Evolutionary conservation across 2,329 filamentous ascomycete species (phyloP).

Genomic region (Penicillium olsonii): DNA sequence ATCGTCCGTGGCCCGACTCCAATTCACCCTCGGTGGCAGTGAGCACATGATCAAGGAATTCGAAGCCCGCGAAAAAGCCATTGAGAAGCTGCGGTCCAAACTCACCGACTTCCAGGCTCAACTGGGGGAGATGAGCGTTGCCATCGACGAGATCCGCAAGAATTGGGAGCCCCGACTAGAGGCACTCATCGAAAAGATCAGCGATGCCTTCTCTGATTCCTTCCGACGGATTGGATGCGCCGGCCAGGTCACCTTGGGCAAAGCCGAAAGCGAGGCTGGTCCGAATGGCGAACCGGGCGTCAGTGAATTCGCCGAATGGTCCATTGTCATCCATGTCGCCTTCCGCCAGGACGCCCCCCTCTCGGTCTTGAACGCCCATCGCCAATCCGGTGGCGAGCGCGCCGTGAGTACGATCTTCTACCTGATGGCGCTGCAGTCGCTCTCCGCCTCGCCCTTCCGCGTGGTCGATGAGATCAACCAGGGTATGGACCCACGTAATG

Average conservation of each 20-base stretch:
- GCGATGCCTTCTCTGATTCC: slow-evolving; percentile 86
- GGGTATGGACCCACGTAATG: slow-evolving; percentile 98
- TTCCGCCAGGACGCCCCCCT: slow-evolving; percentile 86
- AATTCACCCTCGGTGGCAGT: slow-evolving; percentile 77
- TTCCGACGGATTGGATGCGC: slow-evolving; percentile 94
- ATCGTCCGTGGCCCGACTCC: slow-evolving; percentile 72
- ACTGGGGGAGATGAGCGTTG: slow-evolving; percentile 56
- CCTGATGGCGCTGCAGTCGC: slow-evolving; percentile 93
- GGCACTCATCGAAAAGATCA: slow-evolving; percentile 75
- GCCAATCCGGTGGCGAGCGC: slow-evolving; percentile 93
- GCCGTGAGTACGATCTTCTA: slow-evolving; percentile 98
- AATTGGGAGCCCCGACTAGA: slow-evolving; percentile 86
- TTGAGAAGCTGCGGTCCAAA: slow-evolving; percentile 64
- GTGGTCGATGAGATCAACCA: slow-evolving; percentile 99
- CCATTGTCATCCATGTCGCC: slow-evolving; percentile 89
- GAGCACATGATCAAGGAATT: slow-evolving; percentile 75
- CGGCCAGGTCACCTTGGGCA: slow-evolving; percentile 84
- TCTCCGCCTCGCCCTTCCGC: slow-evolving; percentile 92
- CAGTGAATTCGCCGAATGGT: slow-evolving; percentile 91
- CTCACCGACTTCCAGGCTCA: slow-evolving; percentile 57
- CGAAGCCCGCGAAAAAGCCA: slow-evolving; percentile 69
- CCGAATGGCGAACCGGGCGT: slow-evolving; percentile 34
- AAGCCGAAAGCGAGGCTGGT: slow-evolving; percentile 53
- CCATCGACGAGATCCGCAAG: slow-evolving; percentile 66
- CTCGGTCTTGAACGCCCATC: slow-evolving; percentile 82